Conservation (phyloP, 306 rosid species). For the Notholithocarpus densiflorus region DNA sequence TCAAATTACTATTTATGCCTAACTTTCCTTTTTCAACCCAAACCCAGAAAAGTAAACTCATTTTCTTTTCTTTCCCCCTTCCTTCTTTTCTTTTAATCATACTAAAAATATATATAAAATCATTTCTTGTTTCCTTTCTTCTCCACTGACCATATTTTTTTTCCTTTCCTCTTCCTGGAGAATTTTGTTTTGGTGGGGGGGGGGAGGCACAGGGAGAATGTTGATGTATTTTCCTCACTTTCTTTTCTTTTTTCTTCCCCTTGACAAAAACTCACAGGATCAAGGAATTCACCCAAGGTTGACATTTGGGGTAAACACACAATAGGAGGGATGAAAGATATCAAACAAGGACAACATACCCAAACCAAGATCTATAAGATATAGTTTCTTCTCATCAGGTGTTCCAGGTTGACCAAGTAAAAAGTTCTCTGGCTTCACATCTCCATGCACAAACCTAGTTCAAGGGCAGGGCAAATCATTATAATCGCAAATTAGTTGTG, state of each 20-base stretch:
- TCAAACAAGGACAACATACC: slow-evolving; percentile 45
- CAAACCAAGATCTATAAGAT: slow-evolving; percentile 90
- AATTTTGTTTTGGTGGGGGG: too few relatives aligned
- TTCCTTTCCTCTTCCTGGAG: neutral
- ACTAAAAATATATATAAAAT: too few relatives aligned
- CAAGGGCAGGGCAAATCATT: slow-evolving; percentile 11
- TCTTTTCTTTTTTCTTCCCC: neutral
- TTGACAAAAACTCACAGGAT: neutral
- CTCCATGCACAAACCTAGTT: slow-evolving; percentile 90
- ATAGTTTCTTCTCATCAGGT: slow-evolving; percentile 84
- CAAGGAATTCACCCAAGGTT: neutral
- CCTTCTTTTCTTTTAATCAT: too few relatives aligned
- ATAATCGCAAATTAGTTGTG: slow-evolving; percentile 1
- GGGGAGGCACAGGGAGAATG: neutral
- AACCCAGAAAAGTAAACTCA: too few relatives aligned
- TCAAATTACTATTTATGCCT: too few relatives aligned
- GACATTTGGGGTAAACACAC: neutral
- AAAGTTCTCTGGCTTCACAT: slow-evolving; percentile 94
- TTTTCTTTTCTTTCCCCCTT: too few relatives aligned
- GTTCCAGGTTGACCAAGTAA: slow-evolving; percentile 92
- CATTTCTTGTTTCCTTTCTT: too few relatives aligned
- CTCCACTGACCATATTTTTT: too few relatives aligned
- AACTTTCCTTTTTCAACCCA: too few relatives aligned
- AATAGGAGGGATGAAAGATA: neutral
- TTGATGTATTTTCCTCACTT: neutral